phyloP scores from a whole-genome alignment of 306 rosid species.

The Urtica urens region DNA sequence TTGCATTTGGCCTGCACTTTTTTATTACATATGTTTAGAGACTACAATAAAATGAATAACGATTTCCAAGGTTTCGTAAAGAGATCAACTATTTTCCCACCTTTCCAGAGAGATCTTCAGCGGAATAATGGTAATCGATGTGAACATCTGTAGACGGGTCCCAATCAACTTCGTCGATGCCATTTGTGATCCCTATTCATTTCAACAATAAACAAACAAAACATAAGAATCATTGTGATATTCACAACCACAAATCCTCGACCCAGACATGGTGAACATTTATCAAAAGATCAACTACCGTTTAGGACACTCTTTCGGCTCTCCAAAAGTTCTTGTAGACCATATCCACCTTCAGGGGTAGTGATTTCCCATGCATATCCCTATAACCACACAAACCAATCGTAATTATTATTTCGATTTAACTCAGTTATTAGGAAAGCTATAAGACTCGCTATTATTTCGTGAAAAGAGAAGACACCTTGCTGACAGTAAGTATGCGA shows the following conservation, averaged over 20 bases:
- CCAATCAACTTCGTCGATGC: slow-evolving; percentile 73
- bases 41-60: no score
- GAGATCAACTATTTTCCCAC: no score
- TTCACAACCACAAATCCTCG: slow-evolving; percentile 1
- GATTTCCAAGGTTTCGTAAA: no score
- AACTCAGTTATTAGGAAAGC: not conserved
- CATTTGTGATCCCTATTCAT: slow-evolving; percentile 71
- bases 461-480: slow-evolving; percentile 31
- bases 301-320: slow-evolving; percentile 54
- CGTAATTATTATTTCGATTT: no score
- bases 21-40: no score
- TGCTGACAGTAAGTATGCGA: slow-evolving; percentile 77
- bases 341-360: slow-evolving; percentile 67
- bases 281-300: slow-evolving; percentile 31
- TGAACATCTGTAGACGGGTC: slow-evolving; percentile 59
- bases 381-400: slow-evolving; percentile 27
- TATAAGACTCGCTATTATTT: slow-evolving; percentile 1
- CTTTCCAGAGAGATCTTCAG: slow-evolving; percentile 67
- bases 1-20: slow-evolving; percentile 54
- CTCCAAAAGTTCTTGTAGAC: slow-evolving; percentile 49
- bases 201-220: not conserved
- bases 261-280: slow-evolving; percentile 4
- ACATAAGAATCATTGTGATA: not conserved
- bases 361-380: slow-evolving; percentile 91
- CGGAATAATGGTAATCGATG: slow-evolving; percentile 49